Percentiles rank a stretch among this genome's conserved stretches.
Conservation (phyloP, 2,329 filamentous ascomycete species). For the Aspergillus ruber region DNA sequence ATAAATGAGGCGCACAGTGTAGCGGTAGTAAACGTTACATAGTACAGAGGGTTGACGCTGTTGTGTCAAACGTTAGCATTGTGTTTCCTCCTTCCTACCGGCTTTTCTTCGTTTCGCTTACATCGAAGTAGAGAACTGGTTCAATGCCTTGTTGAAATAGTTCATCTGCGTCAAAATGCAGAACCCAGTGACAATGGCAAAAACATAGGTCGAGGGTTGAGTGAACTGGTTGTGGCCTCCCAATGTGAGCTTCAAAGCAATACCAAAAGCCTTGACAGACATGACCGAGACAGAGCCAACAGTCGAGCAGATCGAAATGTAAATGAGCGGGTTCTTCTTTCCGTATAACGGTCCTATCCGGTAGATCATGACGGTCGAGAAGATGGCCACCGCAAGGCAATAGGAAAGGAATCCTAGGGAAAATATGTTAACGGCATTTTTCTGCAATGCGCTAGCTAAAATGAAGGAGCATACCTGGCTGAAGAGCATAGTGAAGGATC, state of each 20-base stretch:
- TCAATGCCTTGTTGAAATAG: slow-evolving; percentile 98
- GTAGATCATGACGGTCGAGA: slow-evolving; percentile 94
- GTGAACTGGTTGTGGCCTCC: slow-evolving; percentile 91
- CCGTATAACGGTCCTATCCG: slow-evolving; percentile 81
- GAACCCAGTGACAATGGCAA: slow-evolving; percentile 83
- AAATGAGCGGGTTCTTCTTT: slow-evolving; percentile 92
- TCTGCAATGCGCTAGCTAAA: not conserved
- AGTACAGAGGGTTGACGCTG: slow-evolving; percentile 93
- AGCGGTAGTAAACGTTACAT: slow-evolving; percentile 93
- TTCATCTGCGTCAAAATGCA: slow-evolving; percentile 99
- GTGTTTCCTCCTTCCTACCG: not conserved
- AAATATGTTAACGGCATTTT: slow-evolving; percentile 3
- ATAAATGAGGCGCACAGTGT: slow-evolving; percentile 94
- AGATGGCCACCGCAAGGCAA: slow-evolving; percentile 69
- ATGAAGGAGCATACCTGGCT: slow-evolving; percentile 61
- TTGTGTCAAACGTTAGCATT: slow-evolving; percentile 3
- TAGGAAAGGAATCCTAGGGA: slow-evolving; percentile 78
- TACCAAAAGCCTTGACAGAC: slow-evolving; percentile 97
- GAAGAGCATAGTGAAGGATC: slow-evolving; percentile 82
- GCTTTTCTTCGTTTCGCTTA: slow-evolving; percentile 49
- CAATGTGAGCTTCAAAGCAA: slow-evolving; percentile 91
- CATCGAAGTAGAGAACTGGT: slow-evolving; percentile 96
- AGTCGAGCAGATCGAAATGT: slow-evolving; percentile 94
- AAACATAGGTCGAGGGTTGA: slow-evolving; percentile 93
- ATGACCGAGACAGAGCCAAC: slow-evolving; percentile 97